Conservation (phyloP, 139 green algal genomes). For the Chlorella sp. region DNA sequence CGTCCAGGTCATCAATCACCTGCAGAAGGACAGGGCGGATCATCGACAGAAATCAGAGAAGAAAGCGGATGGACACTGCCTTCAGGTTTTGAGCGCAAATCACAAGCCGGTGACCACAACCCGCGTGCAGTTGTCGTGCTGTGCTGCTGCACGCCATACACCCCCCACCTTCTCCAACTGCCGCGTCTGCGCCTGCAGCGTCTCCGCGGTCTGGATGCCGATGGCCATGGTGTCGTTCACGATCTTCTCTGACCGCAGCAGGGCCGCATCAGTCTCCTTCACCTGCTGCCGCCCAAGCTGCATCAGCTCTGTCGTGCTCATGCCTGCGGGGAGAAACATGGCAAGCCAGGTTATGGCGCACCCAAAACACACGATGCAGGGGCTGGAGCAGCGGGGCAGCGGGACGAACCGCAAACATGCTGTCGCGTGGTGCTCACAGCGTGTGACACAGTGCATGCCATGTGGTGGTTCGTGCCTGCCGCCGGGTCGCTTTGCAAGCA, state of each 20-base stretch:
- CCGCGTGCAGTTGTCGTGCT: too few species aligned
- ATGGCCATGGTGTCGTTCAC: constrained; percentile 84
- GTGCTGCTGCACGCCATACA: background rate
- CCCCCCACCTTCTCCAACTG: constrained; percentile 76
- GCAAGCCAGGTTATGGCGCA: background rate
- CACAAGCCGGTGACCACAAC: too few species aligned
- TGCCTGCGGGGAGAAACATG: constrained; percentile 57
- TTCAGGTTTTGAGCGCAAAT: too few species aligned
- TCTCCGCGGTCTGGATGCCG: constrained; percentile 83
- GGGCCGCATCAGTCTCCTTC: constrained; percentile 73
- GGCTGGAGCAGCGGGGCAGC: background rate
- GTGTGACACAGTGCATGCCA: background rate
- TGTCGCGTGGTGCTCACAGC: too few species aligned
- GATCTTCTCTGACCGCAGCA: constrained; percentile 74
- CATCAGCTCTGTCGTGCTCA: constrained; percentile 83
- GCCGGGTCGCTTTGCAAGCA: too few species aligned
- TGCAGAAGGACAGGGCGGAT: background rate
- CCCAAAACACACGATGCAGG: background rate
- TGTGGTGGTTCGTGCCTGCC: too few species aligned
- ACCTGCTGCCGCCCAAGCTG: constrained; percentile 75
- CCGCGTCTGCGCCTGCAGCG: constrained; percentile 79
- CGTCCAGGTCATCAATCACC: constrained; percentile 82
- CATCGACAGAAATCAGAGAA: too few species aligned
- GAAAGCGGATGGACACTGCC: too few species aligned
- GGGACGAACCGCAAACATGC: too few species aligned